Conservation (phyloP, 1,139 yeast species). For the Blastobotrys arbuscula region DNA sequence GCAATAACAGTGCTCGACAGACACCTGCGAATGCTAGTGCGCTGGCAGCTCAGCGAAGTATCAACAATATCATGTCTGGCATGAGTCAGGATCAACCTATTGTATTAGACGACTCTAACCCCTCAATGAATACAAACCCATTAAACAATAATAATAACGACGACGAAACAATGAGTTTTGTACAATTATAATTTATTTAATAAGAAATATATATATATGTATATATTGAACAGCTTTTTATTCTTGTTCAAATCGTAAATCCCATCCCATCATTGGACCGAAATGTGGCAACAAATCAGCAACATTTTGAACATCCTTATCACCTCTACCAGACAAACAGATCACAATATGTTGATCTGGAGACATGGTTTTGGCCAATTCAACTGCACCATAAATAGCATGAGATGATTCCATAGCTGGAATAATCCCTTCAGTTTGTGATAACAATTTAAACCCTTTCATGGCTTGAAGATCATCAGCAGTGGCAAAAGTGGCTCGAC, state of each 20-base stretch:
- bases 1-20: constrained; percentile 15
- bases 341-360: constrained; percentile 79
- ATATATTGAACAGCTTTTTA: background rate
- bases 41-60: constrained; percentile 8
- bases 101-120: constrained; percentile 7
- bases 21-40: constrained; percentile 6
- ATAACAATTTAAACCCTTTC: constrained; percentile 77
- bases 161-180: constrained; percentile 8
- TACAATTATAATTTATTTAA: background rate
- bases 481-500: constrained; percentile 85
- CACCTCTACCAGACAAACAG: constrained; percentile 97
- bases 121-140: background rate
- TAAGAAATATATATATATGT: background rate
- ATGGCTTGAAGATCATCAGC: constrained; percentile 94
- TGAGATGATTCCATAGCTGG: constrained; percentile 98
- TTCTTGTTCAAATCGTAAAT: constrained; percentile 62
- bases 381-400: constrained; percentile 86
- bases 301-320: constrained; percentile 95
- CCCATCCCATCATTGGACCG: constrained; percentile 95
- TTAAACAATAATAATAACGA: background rate
- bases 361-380: constrained; percentile 78
- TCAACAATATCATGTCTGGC: constrained; percentile 10
- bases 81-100: constrained; percentile 14
- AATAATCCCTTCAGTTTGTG: constrained; percentile 94
- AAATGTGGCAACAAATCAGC: constrained; percentile 87